Conservation (phyloP, 768 basidiomycete genomes). For the Trametes maxima region DNA sequence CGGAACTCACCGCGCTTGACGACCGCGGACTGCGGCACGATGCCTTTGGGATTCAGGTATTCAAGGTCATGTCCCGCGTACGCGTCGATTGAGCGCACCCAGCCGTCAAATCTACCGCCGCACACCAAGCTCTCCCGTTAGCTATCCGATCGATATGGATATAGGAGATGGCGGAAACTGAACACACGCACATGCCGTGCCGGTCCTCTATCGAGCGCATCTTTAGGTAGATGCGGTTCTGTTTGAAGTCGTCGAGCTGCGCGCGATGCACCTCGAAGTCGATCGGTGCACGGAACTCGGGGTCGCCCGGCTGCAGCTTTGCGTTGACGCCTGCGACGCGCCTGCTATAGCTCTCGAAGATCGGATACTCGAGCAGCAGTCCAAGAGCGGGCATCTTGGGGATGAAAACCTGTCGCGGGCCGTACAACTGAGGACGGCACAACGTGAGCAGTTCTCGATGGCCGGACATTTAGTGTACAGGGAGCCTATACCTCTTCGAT, state of each 20-base stretch:
- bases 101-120: conserved; percentile 78
- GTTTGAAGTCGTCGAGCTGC: conserved; percentile 80
- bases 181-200: conserved; percentile 64
- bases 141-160: no score
- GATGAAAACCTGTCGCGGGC: conserved; percentile 73
- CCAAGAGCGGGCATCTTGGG: conserved; percentile 98
- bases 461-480: background rate
- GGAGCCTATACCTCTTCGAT: conserved; percentile 62
- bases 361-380: conserved; percentile 84
- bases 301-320: conserved; percentile 52
- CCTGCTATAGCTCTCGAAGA: conserved; percentile 78
- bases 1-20: conserved; percentile 61
- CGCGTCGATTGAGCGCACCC: conserved; percentile 74
- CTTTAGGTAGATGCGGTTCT: conserved; percentile 80
- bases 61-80: conserved; percentile 79
- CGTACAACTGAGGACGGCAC: conserved; percentile 60
- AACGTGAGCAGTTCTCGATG: background rate
- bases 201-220: conserved; percentile 86
- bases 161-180: background rate
- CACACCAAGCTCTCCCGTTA: no score
- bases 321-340: conserved; percentile 53
- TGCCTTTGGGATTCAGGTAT: conserved; percentile 77
- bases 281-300: conserved; percentile 70
- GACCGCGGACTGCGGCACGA: conserved; percentile 71
- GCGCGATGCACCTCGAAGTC: conserved; percentile 70